Conservation (phyloP, 768 basidiomycete species). For the Plicaturopsis crispa region DNA sequence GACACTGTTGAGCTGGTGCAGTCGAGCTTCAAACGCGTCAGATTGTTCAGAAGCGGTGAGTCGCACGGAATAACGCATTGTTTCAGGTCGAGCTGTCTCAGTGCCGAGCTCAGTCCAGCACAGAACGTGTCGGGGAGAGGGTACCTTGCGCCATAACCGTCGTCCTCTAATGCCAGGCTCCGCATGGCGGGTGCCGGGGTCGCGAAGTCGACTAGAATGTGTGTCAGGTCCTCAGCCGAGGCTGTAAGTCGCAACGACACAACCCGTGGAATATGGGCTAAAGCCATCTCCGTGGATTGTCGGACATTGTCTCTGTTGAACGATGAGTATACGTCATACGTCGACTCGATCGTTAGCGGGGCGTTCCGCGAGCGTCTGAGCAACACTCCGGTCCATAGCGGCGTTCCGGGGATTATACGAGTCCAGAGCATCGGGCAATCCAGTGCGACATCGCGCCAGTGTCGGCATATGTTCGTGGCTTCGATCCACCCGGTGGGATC, state of each 20-base stretch:
- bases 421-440: conserved; percentile 35
- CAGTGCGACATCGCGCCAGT: conserved; percentile 38
- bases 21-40: conserved; percentile 4
- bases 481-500: too few species aligned
- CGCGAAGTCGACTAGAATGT: conserved; percentile 17
- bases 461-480: too few species aligned
- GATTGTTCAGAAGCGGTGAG: conserved; percentile 3
- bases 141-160: conserved; percentile 11
- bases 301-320: conserved; percentile 19
- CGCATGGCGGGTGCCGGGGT: conserved; percentile 24
- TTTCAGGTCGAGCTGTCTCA: conserved; percentile 5
- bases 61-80: conserved; percentile 1
- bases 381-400: conserved; percentile 33
- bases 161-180: conserved; percentile 18
- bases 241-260: conserved; percentile 23
- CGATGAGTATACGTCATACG: conserved; percentile 15
- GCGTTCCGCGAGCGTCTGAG: conserved; percentile 36
- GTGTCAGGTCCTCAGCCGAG: conserved; percentile 15
- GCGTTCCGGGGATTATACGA: conserved; percentile 22
- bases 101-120: not conserved
- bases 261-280: conserved; percentile 25
- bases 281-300: conserved; percentile 21
- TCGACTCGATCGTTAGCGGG: conserved; percentile 22
- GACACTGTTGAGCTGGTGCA: conserved; percentile 11
- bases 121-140: conserved; percentile 15